These are phyloP conservation scores for Seiridium unicorne DNA, from an alignment of 2,329 filamentous ascomycete species.

Conservation along the genomic window DNA sequence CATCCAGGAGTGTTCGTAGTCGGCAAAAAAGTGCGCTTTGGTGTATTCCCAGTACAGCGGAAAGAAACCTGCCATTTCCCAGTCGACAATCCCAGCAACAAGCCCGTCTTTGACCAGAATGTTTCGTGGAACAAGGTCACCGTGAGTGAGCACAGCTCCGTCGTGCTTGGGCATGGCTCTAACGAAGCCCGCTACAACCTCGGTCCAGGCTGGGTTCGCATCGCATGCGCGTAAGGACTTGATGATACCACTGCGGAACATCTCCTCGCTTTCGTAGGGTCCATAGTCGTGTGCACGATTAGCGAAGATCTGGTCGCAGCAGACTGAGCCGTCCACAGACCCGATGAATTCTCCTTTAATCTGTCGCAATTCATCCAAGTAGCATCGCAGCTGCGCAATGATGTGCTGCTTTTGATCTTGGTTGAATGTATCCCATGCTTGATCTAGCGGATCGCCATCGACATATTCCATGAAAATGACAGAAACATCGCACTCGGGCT, in stretches of 20 bases:
- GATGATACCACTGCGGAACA: not conserved
- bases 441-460: not conserved
- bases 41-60: not conserved
- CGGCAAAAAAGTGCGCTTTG: not conserved
- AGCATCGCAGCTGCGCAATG: not conserved
- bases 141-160: not conserved
- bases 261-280: not conserved
- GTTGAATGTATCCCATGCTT: not conserved
- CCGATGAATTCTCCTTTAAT: not conserved
- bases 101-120: not conserved
- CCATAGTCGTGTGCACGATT: not conserved
- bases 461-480: not conserved
- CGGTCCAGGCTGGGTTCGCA: not conserved
- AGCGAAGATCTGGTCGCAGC: not conserved
- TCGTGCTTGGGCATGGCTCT: not conserved
- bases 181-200: no score
- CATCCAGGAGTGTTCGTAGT: not conserved
- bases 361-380: not conserved
- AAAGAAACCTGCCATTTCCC: not conserved
- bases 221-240: not conserved
- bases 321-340: not conserved
- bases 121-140: not conserved
- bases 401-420: not conserved
- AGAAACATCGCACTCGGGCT: not conserved
- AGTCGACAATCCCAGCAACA: not conserved